Evolutionary conservation across 805 yeast species (phyloP).

Genomic region (Saturnispora dispora): DNA sequence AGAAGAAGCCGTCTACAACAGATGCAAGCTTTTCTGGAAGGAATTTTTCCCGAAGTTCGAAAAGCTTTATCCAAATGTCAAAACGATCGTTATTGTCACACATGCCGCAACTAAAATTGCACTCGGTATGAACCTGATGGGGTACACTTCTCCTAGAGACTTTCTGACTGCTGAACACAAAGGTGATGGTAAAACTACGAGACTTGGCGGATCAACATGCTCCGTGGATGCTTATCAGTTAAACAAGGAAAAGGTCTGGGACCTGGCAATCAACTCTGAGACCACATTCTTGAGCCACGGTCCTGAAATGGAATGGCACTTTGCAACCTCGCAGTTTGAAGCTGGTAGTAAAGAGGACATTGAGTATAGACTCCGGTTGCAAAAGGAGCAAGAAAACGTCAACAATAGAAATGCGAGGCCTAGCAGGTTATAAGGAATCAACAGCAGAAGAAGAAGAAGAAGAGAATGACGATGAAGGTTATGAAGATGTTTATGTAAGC

Average conservation of each 20-base stretch:
- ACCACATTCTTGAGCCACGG: conserved; percentile 65
- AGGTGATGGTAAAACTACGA: conserved; percentile 26
- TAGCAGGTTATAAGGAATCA: conserved; percentile 9
- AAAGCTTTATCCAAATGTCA: conserved; percentile 46
- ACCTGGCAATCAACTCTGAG: conserved; percentile 57
- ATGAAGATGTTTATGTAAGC: conserved; percentile 43
- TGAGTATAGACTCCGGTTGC: conserved; percentile 36
- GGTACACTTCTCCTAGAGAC: conserved; percentile 42
- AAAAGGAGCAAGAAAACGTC: conserved; percentile 16
- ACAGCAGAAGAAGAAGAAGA: conserved; percentile 4
- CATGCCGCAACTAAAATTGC: conserved; percentile 94
- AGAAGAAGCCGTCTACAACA: conserved; percentile 53
- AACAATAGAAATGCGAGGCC: conserved; percentile 20
- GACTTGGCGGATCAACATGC: conserved; percentile 71
- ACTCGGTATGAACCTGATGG: conserved; percentile 66
- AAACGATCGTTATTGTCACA: conserved; percentile 62
- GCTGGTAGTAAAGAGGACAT: conserved; percentile 90
- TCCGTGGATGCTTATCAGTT: conserved; percentile 56
- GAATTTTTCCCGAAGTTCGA: conserved; percentile 52
- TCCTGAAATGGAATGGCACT: conserved; percentile 92
- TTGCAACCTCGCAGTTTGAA: conserved; percentile 52
- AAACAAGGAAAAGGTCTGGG: conserved; percentile 42
- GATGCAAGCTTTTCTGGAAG: conserved; percentile 49
- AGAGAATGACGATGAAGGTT: conserved; percentile 23
- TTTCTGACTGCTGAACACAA: conserved; percentile 39